Base-by-base conservation (phyloP, 331 rosid genomes). In the Pyracantha coccinea region DNA sequence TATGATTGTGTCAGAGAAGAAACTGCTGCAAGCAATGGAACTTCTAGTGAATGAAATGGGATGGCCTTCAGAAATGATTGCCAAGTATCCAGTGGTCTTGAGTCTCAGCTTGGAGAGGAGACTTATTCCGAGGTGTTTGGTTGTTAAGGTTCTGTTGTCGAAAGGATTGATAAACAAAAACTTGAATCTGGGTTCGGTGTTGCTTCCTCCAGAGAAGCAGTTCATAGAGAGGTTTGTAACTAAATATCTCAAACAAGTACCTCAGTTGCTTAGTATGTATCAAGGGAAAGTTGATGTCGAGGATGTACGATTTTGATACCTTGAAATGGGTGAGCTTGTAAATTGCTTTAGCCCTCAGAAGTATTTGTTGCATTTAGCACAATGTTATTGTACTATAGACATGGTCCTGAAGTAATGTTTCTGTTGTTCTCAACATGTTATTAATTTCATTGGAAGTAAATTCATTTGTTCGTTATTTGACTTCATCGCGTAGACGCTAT, bases 201-300 rank as follows among this genome's bases (percentile, higher is more conserved):
- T 1, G 0, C 5, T 27, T 2, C 1, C 3, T 31, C 4, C 59
- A 11, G 90, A 87, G 15, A 14, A 62, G 35, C 0, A 35, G 41
- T 89, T 89, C 70, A 28, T 79, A 24, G 7, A 81, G 38, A 79
- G 4, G 71, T 88, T 68, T 81, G 80, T 83, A 44, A 20, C 5
- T 3, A 11, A 60, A 15, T 75, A 65, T 55, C 20, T 78, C 75
- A 12, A 75, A 19, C 71, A 75, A 12, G 72, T 27, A 52, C 35
- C 82, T 27, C 76, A 61, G 35, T 61, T 83, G 68, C 17, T 66
- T 69, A 60, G 29, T 52, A 21, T 83, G 8, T 83, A 83, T 72
- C 31, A 83, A 47, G 38, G 70, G 33, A 67, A 83, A 24, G 31
- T 63, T 60, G 73, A 47, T 41, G 7, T 66, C 52, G n/a, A 12